Conservation (phyloP, 2,329 filamentous ascomycete species). For the Seiridium cupressi region DNA sequence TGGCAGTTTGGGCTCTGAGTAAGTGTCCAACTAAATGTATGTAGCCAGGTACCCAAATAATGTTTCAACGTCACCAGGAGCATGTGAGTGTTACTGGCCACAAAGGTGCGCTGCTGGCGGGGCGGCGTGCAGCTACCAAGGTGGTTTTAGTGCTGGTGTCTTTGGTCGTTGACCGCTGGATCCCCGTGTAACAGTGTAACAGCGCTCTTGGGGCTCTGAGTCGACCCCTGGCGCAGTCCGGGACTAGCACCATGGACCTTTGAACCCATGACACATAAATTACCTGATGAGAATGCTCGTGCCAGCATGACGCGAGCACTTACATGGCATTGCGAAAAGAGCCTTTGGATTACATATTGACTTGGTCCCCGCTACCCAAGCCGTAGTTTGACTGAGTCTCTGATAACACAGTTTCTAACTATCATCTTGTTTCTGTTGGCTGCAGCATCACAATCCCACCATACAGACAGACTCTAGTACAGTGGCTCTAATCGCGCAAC, state of each 20-base stretch:
- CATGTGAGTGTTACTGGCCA: neutral
- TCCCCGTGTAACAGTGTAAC: neutral
- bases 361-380: neutral
- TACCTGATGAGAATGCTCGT: conserved; percentile 20
- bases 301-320: conserved; percentile 15
- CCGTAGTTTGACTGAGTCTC: neutral
- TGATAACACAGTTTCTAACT: neutral
- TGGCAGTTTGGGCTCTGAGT: neutral
- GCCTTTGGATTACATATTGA: neutral
- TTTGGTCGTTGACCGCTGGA: conserved; percentile 6
- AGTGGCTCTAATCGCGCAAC: too few relatives aligned
- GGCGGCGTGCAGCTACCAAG: conserved; percentile 2
- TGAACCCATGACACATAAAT: conserved; percentile 20
- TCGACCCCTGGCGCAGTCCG: conserved; percentile 1
- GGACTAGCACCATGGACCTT: neutral
- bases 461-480: too few relatives aligned
- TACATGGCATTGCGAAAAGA: conserved; percentile 7
- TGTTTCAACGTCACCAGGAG: too few relatives aligned
- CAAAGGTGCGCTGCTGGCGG: neutral
- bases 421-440: too few relatives aligned
- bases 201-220: neutral
- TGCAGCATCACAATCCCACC: too few relatives aligned
- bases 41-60: too few relatives aligned
- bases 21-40: neutral
- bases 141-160: neutral